Base-by-base conservation (phyloP, 345 rosid genomes). In the Pelargonium nanum region DNA sequence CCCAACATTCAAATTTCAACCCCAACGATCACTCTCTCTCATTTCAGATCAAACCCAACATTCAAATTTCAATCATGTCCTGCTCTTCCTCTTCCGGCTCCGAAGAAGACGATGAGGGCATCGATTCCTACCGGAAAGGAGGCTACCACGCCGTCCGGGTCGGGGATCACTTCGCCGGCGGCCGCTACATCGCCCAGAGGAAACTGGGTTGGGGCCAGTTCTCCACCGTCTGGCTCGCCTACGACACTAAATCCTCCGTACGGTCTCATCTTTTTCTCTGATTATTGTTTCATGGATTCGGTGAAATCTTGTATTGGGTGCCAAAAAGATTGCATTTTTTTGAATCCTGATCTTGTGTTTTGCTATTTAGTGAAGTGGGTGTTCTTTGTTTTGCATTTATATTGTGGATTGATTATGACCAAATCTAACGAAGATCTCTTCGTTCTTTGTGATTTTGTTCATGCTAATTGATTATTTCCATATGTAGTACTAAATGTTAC, bases 151-250 rank as follows among this genome's bases (percentile, higher is more conserved):
- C 99, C 19, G 97, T 94, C 15, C 78, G 99, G 61, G 69, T 85
- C 73, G 97, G 95, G 61, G 97, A 94, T 81, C 96, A 77, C 53
- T 94, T 94, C 51, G 70, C 83, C 61, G 83, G 72, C 13, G 97
- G 97, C 65, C 94, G 97, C 51, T 90, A 88, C 70, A 80, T 94
- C 73, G 93, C 97, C 19, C 99, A 94, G 73, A 67, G 94, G 79
- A 94, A 94, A 76, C 93, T 94, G 4, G 99, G 97, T 12, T 94
- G 99, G 99, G 99, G 99, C 61, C 85, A 94, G 78, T 94, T 94
- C 80, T 94, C 99, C 61, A 94, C 95, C 65, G 99, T 94, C 21
- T 94, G 97, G 99, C 99, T 94, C 68, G 96, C 99, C 68, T 90
- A 81, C 72, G 99, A 90, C 53, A 86, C 91, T 63, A 80, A 23